Conservation (phyloP, 164 flowering plant species). For the Magnolia changhungtana region DNA sequence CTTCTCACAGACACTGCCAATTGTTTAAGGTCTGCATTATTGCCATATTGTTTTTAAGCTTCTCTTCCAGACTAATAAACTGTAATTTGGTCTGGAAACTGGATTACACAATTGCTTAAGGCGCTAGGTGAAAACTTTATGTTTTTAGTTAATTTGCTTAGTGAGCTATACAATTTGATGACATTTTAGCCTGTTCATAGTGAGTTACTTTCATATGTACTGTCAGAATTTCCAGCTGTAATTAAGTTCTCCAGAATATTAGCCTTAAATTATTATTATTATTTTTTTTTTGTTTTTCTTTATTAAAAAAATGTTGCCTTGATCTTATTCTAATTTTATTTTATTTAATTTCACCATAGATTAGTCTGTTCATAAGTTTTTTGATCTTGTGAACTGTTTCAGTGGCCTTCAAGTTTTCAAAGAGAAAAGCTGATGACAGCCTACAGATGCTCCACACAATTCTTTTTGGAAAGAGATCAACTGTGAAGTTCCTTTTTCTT, state of each 20-base stretch:
- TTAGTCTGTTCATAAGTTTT: conserved; percentile 16
- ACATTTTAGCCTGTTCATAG: background rate
- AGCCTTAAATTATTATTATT: background rate
- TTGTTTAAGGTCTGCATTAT: no score
- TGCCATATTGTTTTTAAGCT: no score
- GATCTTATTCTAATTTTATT: background rate
- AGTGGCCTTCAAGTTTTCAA: conserved; percentile 92
- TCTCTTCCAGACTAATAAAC: no score
- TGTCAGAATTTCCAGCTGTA: background rate
- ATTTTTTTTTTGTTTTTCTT: background rate
- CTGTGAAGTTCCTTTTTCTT: conserved; percentile 35
- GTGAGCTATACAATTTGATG: background rate
- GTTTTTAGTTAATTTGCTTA: background rate
- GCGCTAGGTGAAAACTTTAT: background rate
- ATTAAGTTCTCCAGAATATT: background rate
- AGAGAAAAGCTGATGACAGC: conserved; percentile 85
- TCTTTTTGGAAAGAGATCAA: conserved; percentile 76
- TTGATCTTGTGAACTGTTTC: conserved; percentile 42
- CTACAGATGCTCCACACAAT: conserved; percentile 72
- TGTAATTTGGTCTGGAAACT: no score
- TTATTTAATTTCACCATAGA: conserved; percentile 10
- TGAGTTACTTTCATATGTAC: background rate
- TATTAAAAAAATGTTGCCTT: background rate
- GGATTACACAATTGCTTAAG: no score
- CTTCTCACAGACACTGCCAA: no score